A percentile compares a stretch with the other conserved stretches of the same genome.
Evolutionary conservation across 2,329 filamentous ascomycete species (phyloP).

Genomic region (Paecilomyces fulvus): DNA sequence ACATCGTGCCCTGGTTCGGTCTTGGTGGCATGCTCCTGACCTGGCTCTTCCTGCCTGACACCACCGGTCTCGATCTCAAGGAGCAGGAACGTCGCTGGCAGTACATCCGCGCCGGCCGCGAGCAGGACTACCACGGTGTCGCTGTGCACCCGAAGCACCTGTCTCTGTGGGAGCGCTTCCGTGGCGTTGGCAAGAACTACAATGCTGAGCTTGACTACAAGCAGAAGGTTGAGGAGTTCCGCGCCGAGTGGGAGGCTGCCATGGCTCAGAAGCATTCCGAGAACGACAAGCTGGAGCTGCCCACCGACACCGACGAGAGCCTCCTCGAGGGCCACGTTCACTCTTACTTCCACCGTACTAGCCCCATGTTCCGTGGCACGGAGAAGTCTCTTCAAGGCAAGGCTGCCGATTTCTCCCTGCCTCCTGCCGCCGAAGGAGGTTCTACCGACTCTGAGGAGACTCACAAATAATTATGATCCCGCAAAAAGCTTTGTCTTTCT

Average conservation of each 20-base stretch:
- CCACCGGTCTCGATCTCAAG: constrained; percentile 90
- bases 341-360: constrained; percentile 47
- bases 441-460: not conserved
- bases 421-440: constrained; percentile 21
- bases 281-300: constrained; percentile 34
- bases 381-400: constrained; percentile 20
- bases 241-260: constrained; percentile 46
- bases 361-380: constrained; percentile 33
- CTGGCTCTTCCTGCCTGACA: constrained; percentile 84
- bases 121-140: constrained; percentile 81
- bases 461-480: not conserved
- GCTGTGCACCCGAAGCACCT: constrained; percentile 85
- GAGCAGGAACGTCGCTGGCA: constrained; percentile 92
- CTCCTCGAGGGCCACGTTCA: constrained; percentile 43
- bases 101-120: constrained; percentile 71
- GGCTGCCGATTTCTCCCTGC: constrained; percentile 24
- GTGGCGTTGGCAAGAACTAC: constrained; percentile 73
- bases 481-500: not conserved
- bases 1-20: constrained; percentile 93
- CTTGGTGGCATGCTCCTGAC: constrained; percentile 78
- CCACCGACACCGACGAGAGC: constrained; percentile 34
- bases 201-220: constrained; percentile 74
- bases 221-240: constrained; percentile 77
- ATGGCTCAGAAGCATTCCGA: constrained; percentile 43
- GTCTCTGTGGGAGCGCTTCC: constrained; percentile 75